These are phyloP conservation scores for Cupressus sempervirens DNA, from an alignment of 75 land plant species.

Conservation along the genomic window DNA sequence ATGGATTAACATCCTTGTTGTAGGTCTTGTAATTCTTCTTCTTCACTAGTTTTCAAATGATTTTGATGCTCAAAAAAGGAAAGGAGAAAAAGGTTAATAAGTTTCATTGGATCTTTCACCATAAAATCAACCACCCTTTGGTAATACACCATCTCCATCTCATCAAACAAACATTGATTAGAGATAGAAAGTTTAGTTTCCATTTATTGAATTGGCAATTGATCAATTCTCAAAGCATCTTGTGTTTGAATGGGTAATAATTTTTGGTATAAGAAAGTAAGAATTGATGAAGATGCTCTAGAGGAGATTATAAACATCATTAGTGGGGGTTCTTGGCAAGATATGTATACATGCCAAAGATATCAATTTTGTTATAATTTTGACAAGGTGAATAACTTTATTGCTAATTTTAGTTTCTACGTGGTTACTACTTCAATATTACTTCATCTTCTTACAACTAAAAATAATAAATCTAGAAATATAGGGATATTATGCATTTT, in stretches of 20 bases:
- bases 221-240: conserved; percentile 76
- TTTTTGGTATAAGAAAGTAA: conserved; percentile 85
- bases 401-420: neutral
- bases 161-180: conserved; percentile 35
- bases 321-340: conserved; percentile 79
- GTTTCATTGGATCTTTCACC: conserved; percentile 13
- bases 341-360: conserved; percentile 65
- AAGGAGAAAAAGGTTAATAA: conserved; percentile 15
- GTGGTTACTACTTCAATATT: neutral
- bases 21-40: conserved; percentile 50
- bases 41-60: conserved; percentile 71
- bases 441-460: neutral
- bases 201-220: conserved; percentile 83
- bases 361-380: conserved; percentile 82
- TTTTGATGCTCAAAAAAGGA: conserved; percentile 54
- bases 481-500: conserved; percentile 76
- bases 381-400: conserved; percentile 56
- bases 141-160: conserved; percentile 20
- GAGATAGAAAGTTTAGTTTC: conserved; percentile 79
- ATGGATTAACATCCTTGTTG: conserved; percentile 83
- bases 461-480: conserved; percentile 3
- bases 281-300: conserved; percentile 87
- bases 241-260: conserved; percentile 79
- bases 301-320: conserved; percentile 74
- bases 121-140: conserved; percentile 31